Conservation (phyloP, 495 filamentous ascomycete species). For the Daldinia concentrica region DNA sequence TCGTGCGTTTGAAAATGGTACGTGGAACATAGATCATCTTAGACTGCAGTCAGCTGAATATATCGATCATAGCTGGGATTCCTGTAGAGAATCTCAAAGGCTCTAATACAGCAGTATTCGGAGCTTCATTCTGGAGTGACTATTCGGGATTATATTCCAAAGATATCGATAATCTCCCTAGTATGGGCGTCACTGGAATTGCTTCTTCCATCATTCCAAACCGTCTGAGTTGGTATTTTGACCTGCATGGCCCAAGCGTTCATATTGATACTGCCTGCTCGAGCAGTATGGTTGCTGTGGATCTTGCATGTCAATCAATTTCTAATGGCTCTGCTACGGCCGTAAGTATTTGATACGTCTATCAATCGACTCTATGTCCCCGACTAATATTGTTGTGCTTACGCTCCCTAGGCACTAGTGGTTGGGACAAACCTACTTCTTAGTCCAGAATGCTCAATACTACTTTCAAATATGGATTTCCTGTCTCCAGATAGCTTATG, state of each 20-base stretch:
- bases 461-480: conserved; percentile 22
- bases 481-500: conserved; percentile 52
- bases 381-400: too few relatives aligned
- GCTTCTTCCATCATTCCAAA: conserved; percentile 55
- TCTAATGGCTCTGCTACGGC: conserved; percentile 20
- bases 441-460: neutral
- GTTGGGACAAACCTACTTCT: neutral
- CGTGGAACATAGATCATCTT: neutral
- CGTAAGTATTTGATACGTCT: too few relatives aligned
- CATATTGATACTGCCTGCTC: conserved; percentile 47
- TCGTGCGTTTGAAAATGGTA: conserved; percentile 8
- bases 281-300: conserved; percentile 36
- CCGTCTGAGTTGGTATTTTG: conserved; percentile 56
- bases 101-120: neutral
- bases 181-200: conserved; percentile 51
- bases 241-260: conserved; percentile 51
- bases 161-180: neutral
- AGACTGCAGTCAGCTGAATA: neutral
- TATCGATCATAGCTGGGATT: neutral
- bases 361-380: too few relatives aligned
- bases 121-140: neutral
- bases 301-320: conserved; percentile 25
- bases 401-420: neutral
- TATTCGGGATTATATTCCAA: neutral
- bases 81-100: neutral